A percentile compares a stretch with the other conserved stretches of the same genome.
These are phyloP conservation scores for Alternaria brassicae DNA, from an alignment of 2,329 filamentous ascomycete genomes.

Conservation along the genomic window DNA sequence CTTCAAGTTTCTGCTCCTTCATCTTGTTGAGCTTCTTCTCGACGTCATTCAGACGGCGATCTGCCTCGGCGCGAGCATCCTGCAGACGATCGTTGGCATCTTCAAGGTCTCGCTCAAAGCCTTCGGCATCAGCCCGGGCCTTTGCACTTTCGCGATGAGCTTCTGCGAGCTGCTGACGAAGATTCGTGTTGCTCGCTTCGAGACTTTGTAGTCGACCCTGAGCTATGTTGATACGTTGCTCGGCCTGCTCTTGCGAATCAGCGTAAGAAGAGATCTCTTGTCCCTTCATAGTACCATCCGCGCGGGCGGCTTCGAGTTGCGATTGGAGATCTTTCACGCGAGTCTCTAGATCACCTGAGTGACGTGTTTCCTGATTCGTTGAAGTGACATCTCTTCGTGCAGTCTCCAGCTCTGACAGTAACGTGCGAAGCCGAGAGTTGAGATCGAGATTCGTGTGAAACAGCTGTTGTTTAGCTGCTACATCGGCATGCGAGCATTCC, in stretches of 20 bases:
- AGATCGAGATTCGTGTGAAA: constrained; percentile 35
- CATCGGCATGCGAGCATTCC: constrained; percentile 35
- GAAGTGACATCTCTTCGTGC: neutral
- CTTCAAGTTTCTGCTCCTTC: constrained; percentile 37
- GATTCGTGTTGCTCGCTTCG: constrained; percentile 31
- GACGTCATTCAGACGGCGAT: constrained; percentile 37
- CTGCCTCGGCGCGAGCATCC: constrained; percentile 35
- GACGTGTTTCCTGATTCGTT: neutral
- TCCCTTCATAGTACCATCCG: constrained; percentile 20
- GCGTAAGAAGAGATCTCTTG: constrained; percentile 32
- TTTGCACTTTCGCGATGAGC: constrained; percentile 38
- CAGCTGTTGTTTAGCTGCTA: constrained; percentile 35
- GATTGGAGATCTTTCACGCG: neutral
- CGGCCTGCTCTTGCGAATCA: constrained; percentile 34
- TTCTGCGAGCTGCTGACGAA: constrained; percentile 46
- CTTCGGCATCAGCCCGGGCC: constrained; percentile 35
- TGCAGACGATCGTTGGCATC: constrained; percentile 36
- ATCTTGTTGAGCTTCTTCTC: constrained; percentile 41
- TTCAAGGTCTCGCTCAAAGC: constrained; percentile 35
- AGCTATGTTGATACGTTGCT: constrained; percentile 35
- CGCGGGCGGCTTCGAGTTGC: neutral
- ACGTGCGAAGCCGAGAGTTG: constrained; percentile 27
- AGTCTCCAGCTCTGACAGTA: constrained; percentile 30
- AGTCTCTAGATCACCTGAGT: constrained; percentile 3
- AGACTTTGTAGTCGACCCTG: constrained; percentile 42